Base-by-base conservation (phyloP, 2,329 filamentous ascomycete species). In the Raffaelea albimanens region DNA sequence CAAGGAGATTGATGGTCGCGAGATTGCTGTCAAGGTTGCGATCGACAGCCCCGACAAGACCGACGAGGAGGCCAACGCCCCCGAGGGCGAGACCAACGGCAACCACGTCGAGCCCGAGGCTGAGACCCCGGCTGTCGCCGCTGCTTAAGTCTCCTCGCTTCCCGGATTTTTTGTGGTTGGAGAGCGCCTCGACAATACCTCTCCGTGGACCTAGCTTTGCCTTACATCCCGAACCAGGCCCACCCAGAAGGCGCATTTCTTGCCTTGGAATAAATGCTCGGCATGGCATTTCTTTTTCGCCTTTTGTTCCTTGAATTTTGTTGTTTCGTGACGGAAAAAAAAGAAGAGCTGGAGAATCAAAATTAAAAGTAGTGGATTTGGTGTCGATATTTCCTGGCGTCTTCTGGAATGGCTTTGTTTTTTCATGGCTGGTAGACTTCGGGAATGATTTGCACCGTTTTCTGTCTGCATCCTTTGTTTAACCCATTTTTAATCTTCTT, bases 11-110 rank as follows among this genome's bases (percentile, higher is more conserved):
- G 93, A 97, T 69, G 93, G 91, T 56, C 91, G 93, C 63, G 91
- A 97, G 76, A 98, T 98, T 59, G 93, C 93, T 56, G 93, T 98
- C 79, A 98, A 98, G 86, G 90, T 98, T 65, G 93, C 93, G 64
- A 97, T 98, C 64, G 93, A 98, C 76, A 96, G 89, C 78, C 93
- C 93, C 56, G 91, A 94, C 72, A 98, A 97, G 85, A 83, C 80
- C 52, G 80, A 84, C 56, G 91, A 96, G 71, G 91, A 96, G 65
- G 81, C 85, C 62, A 84, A 76, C 60, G 70, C 69, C 53, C 67
- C 67, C 49, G 63, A 64, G 58, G 57, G 59, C 53, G 67, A 69
- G 61, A 58, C 63, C 57, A 68, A 69, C 57, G 68, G 64, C 51
- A 58, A 68, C 58, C 68, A 75, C 52, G 58, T 62, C 47, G 63